A percentile compares a stretch with the other conserved stretches of the same genome.
phyloP scores from a whole-genome alignment of 805 yeast genomes.

The Pichia pseudocactophila region DNA sequence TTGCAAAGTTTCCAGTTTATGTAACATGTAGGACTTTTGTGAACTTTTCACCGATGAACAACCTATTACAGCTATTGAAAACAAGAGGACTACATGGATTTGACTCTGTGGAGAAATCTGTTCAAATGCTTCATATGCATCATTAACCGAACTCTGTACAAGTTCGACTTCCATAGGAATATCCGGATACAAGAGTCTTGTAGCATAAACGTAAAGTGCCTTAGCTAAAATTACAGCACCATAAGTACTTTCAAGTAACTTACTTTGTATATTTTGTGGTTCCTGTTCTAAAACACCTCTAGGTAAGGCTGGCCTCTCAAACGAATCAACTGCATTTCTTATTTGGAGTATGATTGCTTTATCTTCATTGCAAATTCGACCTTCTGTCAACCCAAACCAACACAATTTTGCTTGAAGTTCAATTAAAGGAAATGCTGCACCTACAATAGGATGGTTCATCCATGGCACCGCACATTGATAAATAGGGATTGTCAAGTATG shows the following conservation, averaged over 20 bases:
- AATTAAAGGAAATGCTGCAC: conserved; percentile 31
- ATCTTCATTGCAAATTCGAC: conserved; percentile 9
- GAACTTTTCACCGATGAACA: conserved; percentile 7
- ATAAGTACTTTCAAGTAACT: conserved; percentile 16
- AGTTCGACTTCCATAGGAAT: conserved; percentile 2
- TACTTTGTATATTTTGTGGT: conserved; percentile 13
- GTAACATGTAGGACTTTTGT: conserved; percentile 12
- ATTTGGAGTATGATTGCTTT: conserved; percentile 2
- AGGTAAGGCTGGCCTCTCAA: conserved; percentile 13
- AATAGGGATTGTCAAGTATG: conserved; percentile 27
- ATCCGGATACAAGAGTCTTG: conserved; percentile 11
- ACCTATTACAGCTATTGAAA: conserved; percentile 17
- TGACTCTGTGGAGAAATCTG: conserved; percentile 13
- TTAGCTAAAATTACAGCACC: conserved; percentile 12
- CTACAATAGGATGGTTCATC: conserved; percentile 36
- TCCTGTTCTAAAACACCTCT: conserved; percentile 9
- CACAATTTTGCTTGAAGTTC: conserved; percentile 31
- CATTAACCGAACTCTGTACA: conserved; percentile 8
- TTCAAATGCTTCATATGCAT: conserved; percentile 8
- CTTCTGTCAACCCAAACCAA: conserved; percentile 24
- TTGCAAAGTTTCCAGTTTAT: conserved; percentile 10
- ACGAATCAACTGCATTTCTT: conserved; percentile 11
- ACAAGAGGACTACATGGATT: conserved; percentile 10
- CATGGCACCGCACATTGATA: conserved; percentile 27
- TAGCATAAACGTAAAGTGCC: conserved; percentile 11